Conservation (phyloP, 2,329 filamentous ascomycete species). For the Atkinsonella hypoxylon region DNA sequence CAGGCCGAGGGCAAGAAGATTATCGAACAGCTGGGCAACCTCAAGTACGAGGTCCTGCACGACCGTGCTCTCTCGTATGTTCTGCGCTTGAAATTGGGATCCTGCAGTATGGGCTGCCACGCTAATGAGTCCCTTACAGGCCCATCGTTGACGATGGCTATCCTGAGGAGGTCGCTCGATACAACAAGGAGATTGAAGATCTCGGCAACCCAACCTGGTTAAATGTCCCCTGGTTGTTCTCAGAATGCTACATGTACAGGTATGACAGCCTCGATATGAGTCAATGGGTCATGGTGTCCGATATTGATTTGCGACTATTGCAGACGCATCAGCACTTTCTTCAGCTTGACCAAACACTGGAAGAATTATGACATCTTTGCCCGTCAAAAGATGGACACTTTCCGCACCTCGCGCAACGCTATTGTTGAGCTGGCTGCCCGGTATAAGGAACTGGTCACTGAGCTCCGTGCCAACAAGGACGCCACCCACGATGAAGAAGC, state of each 20-base stretch:
- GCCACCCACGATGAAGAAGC: constrained; percentile 49
- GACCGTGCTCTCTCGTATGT: constrained; percentile 64
- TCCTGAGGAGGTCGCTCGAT: constrained; percentile 66
- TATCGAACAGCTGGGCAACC: constrained; percentile 60
- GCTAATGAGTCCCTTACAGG: constrained; percentile 25
- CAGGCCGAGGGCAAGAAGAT: constrained; percentile 76
- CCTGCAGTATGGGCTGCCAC: not conserved
- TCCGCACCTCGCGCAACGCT: constrained; percentile 80
- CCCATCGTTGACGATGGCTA: constrained; percentile 67
- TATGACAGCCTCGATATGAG: constrained; percentile 18
- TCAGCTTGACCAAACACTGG: constrained; percentile 70
- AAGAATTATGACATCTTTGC: constrained; percentile 82
- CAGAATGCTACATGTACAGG: constrained; percentile 91
- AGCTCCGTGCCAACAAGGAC: constrained; percentile 45
- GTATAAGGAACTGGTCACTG: constrained; percentile 60
- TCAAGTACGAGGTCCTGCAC: constrained; percentile 95
- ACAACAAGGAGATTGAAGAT: constrained; percentile 75
- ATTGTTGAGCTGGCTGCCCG: constrained; percentile 71
- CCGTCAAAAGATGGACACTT: constrained; percentile 81
- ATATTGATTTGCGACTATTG: not conserved
- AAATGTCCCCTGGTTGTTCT: constrained; percentile 74
- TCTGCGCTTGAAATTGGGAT: not conserved
- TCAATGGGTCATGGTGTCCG: not conserved
- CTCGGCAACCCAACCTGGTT: constrained; percentile 71
- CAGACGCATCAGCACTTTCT: constrained; percentile 67